Evolutionary conservation across 1,284 basidiomycete genomes (phyloP), one percentile per base, ranked within the genome.

Genomic region (Cerioporus squamosus): DNA sequence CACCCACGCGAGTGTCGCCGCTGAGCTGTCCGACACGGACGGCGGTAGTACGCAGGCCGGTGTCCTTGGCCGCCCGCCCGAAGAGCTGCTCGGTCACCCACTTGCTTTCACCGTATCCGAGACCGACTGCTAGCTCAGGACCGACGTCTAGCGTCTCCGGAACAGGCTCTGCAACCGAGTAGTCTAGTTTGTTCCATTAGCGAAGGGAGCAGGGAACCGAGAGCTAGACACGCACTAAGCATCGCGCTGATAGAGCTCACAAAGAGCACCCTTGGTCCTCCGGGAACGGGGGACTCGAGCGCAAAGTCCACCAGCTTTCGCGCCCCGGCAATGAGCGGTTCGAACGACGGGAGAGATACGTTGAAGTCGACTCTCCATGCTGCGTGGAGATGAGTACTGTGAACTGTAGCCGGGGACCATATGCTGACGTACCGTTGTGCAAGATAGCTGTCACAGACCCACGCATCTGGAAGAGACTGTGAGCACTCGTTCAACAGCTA

Each of bases 291-390:
- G 24, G 75, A 71, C 20, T 61, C 43, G 10, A 78, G 64, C 3
- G 77, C 74, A 6, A 82, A 67, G 57, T 81, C 74, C 40, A 82
- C 63, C n/a, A 82, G 67, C 52, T 74, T 66, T 6, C 77, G 73
- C 3, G 75, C 68, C 20, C 76, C 77, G 12, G 59, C 55, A 18
- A 83, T 70, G 50, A 73, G 72, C 2, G 73, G 51, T 62, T 77
- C 72, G 60, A 75, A 75, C 5, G 72, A 69, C 18, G 66, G 44
- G 20, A 80, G 62, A 1, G 69, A 39, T 18, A 74, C 58, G 60
- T 78, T 74, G 66, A 81, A 81, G 61, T 81, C 70, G 14, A 81
- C 71, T 9, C 68, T 65, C 79, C 79, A 82, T 1, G 78, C 77
- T 76, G 44, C 38, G 36, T 2, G 0, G 6, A 36, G 1, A 15